Conservation (phyloP, 2,329 filamentous ascomycete genomes). For the Colletotrichum sp. region DNA sequence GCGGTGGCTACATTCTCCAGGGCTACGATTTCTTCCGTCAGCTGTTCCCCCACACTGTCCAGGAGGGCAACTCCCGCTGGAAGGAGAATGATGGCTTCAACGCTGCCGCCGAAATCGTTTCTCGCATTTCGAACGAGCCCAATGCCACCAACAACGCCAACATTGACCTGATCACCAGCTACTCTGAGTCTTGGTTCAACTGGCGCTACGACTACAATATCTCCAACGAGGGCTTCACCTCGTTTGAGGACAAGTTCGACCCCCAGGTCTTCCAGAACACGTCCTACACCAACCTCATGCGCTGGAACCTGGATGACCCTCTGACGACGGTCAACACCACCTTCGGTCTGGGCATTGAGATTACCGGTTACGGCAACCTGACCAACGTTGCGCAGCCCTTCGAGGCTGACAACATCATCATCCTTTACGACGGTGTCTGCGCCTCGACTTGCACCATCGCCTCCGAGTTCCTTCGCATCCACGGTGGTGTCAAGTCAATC, state of each 20-base stretch:
- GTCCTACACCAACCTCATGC: constrained; percentile 56
- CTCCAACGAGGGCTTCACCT: constrained; percentile 53
- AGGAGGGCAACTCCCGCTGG: constrained; percentile 42
- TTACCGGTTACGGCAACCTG: constrained; percentile 54
- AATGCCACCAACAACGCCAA: constrained; percentile 50
- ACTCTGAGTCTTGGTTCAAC: constrained; percentile 56
- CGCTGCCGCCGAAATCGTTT: constrained; percentile 46
- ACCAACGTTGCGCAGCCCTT: constrained; percentile 57
- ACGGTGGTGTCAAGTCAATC: constrained; percentile 58
- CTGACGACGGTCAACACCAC: constrained; percentile 43
- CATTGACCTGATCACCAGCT: constrained; percentile 31
- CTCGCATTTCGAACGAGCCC: constrained; percentile 44
- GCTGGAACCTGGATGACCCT: constrained; percentile 53
- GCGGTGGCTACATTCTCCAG: constrained; percentile 60
- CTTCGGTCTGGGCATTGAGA: constrained; percentile 46
- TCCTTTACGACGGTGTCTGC: constrained; percentile 64
- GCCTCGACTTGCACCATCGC: constrained; percentile 63
- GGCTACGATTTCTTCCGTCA: constrained; percentile 64
- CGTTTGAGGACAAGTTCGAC: constrained; percentile 48
- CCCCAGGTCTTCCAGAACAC: constrained; percentile 49
- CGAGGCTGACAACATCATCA: constrained; percentile 59
- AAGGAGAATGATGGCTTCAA: constrained; percentile 44
- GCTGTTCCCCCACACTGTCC: constrained; percentile 49
- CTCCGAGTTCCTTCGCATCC: constrained; percentile 55
- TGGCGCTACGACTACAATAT: constrained; percentile 54